phyloP scores from a whole-genome alignment of 352 stramenopile genomes.

The Salisapilia sapeloensis region DNA sequence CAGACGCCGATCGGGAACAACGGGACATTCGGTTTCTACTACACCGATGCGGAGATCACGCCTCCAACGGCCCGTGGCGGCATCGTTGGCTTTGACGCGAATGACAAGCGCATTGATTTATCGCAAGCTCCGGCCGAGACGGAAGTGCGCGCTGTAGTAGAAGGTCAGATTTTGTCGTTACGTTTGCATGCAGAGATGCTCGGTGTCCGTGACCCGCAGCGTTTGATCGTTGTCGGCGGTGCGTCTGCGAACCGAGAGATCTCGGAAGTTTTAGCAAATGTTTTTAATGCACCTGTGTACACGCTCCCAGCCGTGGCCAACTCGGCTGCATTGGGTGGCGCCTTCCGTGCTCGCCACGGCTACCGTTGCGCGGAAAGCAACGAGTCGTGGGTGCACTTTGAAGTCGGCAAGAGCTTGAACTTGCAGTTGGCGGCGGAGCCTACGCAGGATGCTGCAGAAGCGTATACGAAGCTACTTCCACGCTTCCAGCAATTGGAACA shows the following conservation, averaged over 20 bases:
- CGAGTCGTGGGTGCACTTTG: constrained; percentile 14
- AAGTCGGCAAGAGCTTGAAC: constrained; percentile 13
- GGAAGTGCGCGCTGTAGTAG: constrained; percentile 39
- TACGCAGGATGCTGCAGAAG: constrained; percentile 4
- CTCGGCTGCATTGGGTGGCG: constrained; percentile 28
- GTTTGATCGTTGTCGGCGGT: constrained; percentile 47
- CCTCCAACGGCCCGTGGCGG: constrained; percentile 22
- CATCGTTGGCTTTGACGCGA: constrained; percentile 20
- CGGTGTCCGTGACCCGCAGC: constrained; percentile 18
- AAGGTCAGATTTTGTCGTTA: constrained; percentile 47
- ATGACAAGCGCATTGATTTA: constrained; percentile 7
- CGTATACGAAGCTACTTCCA: constrained; percentile 15
- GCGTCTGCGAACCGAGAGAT: constrained; percentile 33
- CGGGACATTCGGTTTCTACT: constrained; percentile 37
- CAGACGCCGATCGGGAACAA: constrained; percentile 21
- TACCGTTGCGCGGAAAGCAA: constrained; percentile 6
- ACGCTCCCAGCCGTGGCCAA: constrained; percentile 18
- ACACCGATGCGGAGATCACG: constrained; percentile 47
- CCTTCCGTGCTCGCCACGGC: constrained; percentile 31
- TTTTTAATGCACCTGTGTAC: constrained; percentile 38
- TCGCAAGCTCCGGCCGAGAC: constrained; percentile 5
- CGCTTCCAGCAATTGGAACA: constrained; percentile 21
- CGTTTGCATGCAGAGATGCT: constrained; percentile 33
- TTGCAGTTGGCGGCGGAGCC: constrained; percentile 21
- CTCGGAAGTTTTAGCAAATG: constrained; percentile 36